Conservation (phyloP, 2,329 filamentous ascomycete genomes). For the Claviceps spartinae region DNA sequence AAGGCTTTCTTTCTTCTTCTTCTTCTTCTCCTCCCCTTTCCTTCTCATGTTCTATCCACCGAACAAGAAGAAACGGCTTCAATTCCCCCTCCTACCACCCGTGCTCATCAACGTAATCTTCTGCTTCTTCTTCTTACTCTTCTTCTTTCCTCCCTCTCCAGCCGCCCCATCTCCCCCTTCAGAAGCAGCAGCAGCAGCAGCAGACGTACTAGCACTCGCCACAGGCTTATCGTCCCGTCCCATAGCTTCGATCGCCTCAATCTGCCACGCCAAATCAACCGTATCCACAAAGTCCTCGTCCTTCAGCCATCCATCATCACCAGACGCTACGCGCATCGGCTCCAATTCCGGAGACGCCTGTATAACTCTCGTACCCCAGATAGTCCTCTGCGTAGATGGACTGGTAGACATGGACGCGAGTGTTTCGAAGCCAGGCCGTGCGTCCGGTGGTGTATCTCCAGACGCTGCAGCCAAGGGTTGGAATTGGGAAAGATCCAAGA, state of each 20-base stretch:
- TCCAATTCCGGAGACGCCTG: slow-evolving; percentile 42
- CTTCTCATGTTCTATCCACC: not conserved
- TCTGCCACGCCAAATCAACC: slow-evolving; percentile 46
- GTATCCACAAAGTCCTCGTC: slow-evolving; percentile 59
- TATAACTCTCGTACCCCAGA: slow-evolving; percentile 79
- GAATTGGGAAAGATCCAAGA: slow-evolving; percentile 48
- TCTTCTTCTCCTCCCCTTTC: too few relatives aligned
- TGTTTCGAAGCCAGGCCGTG: slow-evolving; percentile 48
- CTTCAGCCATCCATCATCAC: slow-evolving; percentile 74
- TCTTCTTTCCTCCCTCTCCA: slow-evolving; percentile 34
- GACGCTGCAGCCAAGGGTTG: slow-evolving; percentile 42
- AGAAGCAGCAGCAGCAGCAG: slow-evolving; percentile 7
- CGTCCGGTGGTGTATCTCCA: slow-evolving; percentile 40
- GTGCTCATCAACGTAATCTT: slow-evolving; percentile 64
- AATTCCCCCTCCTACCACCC: slow-evolving; percentile 36
- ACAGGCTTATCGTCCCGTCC: slow-evolving; percentile 12
- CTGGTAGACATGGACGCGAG: slow-evolving; percentile 71
- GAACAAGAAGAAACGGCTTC: not conserved
- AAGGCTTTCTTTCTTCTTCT: too few relatives aligned
- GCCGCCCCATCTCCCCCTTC: slow-evolving; percentile 9
- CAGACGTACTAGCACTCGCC: slow-evolving; percentile 3
- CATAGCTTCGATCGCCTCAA: slow-evolving; percentile 38
- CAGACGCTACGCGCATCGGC: slow-evolving; percentile 16
- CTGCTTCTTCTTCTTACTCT: slow-evolving; percentile 53
- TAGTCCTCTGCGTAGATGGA: slow-evolving; percentile 61